Evolutionary conservation across 2,329 filamentous ascomycete genomes (phyloP).

Genomic region (Colletotrichum ledebouriae): DNA sequence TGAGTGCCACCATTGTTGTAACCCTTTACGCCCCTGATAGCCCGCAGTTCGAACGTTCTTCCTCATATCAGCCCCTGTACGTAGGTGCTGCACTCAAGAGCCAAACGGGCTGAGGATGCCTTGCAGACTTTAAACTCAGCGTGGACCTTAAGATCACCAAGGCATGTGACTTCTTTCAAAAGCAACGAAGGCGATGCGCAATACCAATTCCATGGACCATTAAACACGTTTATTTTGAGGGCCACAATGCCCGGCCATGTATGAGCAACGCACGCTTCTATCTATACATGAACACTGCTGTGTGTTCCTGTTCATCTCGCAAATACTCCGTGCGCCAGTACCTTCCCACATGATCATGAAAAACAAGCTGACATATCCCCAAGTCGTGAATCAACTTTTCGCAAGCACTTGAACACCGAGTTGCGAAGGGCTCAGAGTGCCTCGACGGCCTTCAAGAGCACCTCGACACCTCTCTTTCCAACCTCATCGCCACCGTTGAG

Average conservation of each 20-base stretch:
- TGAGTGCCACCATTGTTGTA: no score
- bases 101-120: no score
- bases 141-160: no score
- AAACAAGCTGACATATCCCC: background rate
- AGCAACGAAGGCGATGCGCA: background rate
- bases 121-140: no score
- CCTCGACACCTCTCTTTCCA: slow-evolving; percentile 66
- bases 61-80: no score
- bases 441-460: slow-evolving; percentile 72
- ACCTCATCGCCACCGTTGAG: slow-evolving; percentile 71
- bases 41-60: no score
- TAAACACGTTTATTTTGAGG: background rate
- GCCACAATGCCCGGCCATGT: slow-evolving; percentile 1
- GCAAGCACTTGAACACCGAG: background rate
- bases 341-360: slow-evolving; percentile 10
- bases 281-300: slow-evolving; percentile 12
- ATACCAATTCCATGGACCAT: background rate
- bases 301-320: background rate
- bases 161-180: background rate
- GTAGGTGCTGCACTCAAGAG: no score
- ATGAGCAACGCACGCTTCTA: slow-evolving; percentile 5
- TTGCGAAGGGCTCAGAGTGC: slow-evolving; percentile 57
- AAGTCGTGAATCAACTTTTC: background rate
- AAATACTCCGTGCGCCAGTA: slow-evolving; percentile 3
- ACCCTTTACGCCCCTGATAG: no score